Evolutionary conservation across 1,139 yeast genomes (phyloP), one percentile per base, ranked within the genome.

Genomic region (Debaryomycetaceae sp.): DNA sequence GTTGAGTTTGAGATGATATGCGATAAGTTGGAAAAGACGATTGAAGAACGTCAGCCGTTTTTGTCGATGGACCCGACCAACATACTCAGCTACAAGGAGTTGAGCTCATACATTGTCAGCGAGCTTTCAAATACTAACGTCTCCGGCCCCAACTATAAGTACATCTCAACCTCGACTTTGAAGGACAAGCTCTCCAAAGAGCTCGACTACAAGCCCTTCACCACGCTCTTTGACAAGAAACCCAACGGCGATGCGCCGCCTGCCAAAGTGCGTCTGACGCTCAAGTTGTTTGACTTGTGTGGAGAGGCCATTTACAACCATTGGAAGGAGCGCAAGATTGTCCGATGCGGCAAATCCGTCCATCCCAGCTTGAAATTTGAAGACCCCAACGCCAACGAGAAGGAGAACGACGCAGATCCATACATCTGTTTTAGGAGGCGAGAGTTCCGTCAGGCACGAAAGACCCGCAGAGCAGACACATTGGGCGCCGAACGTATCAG

Each of bases 371-470:
- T 93, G 29, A 83, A 81, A 52, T 88, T 84, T 51, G 97, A 89
- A 58, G 93, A 85, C 46, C 86, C 85, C 13, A 65, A 59, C 44
- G 72, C 72, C 4, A 77, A 75, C 35, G 95, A 88, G 42, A 84
- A 84, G 46, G 96, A 89, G 48, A 75, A 75, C 44, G 98, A 91
- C 49, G 77, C 75, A 38, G 97, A 91, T 56, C 97, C 99, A 1
- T 91, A 93, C 56, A 82, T 88, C 27, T 86, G 96, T 61, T 91
- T 93, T 64, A 76, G 99, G 50, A 78, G 96, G 47, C 83, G 99
- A 56, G 98, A 89, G 50, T 82, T 88, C 44, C 78, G 98, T 42
- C 96, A 85, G 53, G 94, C 94, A 24, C 81, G 99, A 55, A 91
- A 91, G 55, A 93, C 99, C 0, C 77, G 99, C 54, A 75, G 97